phyloP scores from a whole-genome alignment of 2,329 filamentous ascomycete genomes.

The Metarhizium anisopliae region DNA sequence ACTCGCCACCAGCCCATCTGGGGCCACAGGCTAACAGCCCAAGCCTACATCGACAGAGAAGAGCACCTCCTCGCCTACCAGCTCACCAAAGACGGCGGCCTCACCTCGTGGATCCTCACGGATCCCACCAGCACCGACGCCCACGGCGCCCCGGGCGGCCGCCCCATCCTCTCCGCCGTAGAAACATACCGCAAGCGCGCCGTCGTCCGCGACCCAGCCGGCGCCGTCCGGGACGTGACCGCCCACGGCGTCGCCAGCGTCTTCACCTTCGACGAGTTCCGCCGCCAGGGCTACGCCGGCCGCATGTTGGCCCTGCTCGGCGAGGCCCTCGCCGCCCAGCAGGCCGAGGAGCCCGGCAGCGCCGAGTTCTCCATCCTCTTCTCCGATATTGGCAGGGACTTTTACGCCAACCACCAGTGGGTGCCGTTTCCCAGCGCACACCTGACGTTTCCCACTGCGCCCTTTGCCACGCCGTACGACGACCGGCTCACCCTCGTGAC shows the following conservation, averaged over 20 bases:
- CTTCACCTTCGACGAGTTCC: slow-evolving; percentile 59
- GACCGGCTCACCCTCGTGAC: slow-evolving; percentile 35
- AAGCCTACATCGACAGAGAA: slow-evolving; percentile 53
- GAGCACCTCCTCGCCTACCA: slow-evolving; percentile 46
- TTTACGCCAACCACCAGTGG: slow-evolving; percentile 75
- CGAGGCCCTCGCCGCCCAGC: slow-evolving; percentile 20
- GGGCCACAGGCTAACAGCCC: slow-evolving; percentile 45
- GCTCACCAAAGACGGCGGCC: slow-evolving; percentile 47
- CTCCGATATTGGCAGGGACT: slow-evolving; percentile 77
- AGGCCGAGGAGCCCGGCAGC: slow-evolving; percentile 20
- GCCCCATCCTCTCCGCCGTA: slow-evolving; percentile 53
- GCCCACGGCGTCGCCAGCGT: slow-evolving; percentile 73
- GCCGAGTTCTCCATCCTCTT: slow-evolving; percentile 67
- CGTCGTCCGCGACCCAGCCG: slow-evolving; percentile 30
- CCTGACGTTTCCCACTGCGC: slow-evolving; percentile 43
- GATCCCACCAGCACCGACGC: slow-evolving; percentile 3
- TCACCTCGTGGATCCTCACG: slow-evolving; percentile 57
- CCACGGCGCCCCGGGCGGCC: slow-evolving; percentile 24
- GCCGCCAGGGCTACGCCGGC: slow-evolving; percentile 67
- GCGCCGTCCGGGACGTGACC: slow-evolving; percentile 39
- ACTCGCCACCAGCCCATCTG: slow-evolving; percentile 46
- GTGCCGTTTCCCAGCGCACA: slow-evolving; percentile 64
- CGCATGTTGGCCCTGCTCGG: slow-evolving; percentile 65
- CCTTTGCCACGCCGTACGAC: slow-evolving; percentile 17
- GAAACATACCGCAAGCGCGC: slow-evolving; percentile 55